These are phyloP conservation scores for Candida ponderosae DNA, from an alignment of 805 yeast species.

Conservation along the genomic window DNA sequence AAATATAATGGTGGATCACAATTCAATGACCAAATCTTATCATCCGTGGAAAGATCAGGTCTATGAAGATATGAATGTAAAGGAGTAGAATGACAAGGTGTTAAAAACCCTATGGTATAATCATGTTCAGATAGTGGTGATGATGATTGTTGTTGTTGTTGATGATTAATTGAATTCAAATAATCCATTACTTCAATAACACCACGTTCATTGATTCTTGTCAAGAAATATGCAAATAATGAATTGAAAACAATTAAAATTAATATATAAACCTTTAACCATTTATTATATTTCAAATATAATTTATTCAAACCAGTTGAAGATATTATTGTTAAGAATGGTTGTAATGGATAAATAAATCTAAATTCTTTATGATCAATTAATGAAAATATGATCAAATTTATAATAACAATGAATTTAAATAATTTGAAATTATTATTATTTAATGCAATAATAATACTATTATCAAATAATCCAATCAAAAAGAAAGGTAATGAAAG, in stretches of 20 bases:
- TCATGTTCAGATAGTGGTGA: no score
- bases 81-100: conserved; percentile 98
- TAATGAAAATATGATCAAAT: conserved; percentile 49
- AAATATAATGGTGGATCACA: conserved; percentile 80
- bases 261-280: conserved; percentile 12
- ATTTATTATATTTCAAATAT: conserved; percentile 10
- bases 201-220: conserved; percentile 79
- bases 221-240: conserved; percentile 39
- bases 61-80: conserved; percentile 82
- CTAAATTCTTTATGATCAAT: conserved; percentile 87
- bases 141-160: no score
- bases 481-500: conserved; percentile 58
- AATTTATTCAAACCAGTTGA: conserved; percentile 26
- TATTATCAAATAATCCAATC: conserved; percentile 27
- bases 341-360: conserved; percentile 80
- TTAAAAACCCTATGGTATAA: conserved; percentile 65
- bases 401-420: conserved; percentile 38
- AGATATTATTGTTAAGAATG: conserved; percentile 50
- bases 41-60: conserved; percentile 29
- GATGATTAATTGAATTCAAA: no score
- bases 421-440: conserved; percentile 15
- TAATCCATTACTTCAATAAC: conserved; percentile 59
- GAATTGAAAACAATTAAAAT: conserved; percentile 28
- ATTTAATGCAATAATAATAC: conserved; percentile 18
- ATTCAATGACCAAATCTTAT: conserved; percentile 67